phyloP scores from a whole-genome alignment of 306 rosid species.

The Oxytropis ochrocephala region DNA sequence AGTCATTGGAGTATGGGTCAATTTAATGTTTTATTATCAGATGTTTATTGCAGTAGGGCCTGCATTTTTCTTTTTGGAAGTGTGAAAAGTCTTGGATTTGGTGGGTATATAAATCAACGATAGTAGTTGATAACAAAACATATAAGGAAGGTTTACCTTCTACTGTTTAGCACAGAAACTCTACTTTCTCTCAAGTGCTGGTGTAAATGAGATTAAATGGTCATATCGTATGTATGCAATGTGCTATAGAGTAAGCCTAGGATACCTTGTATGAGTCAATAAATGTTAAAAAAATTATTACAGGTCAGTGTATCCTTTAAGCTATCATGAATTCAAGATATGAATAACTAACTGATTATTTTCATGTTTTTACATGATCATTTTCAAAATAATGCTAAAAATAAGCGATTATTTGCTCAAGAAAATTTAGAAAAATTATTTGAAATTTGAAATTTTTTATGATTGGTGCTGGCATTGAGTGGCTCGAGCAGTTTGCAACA shows the following conservation, averaged over 20 bases:
- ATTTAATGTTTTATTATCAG: slow-evolving; percentile 32
- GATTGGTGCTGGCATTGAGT: no score
- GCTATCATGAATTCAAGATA: neutral
- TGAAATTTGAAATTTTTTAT: no score
- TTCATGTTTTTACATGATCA: no score
- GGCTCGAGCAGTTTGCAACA: no score
- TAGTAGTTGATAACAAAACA: slow-evolving; percentile 3
- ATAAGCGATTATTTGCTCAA: no score
- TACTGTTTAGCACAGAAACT: slow-evolving; percentile 7
- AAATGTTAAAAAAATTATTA: slow-evolving; percentile 8
- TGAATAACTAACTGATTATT: no score
- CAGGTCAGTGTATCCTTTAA: neutral
- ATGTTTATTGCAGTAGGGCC: slow-evolving; percentile 16
- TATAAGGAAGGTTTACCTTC: slow-evolving; percentile 1
- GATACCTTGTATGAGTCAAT: slow-evolving; percentile 20
- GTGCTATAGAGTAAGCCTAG: slow-evolving; percentile 6
- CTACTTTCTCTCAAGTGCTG: slow-evolving; percentile 10
- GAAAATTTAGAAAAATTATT: no score
- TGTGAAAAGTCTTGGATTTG: slow-evolving; percentile 10
- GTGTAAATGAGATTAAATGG: slow-evolving; percentile 2
- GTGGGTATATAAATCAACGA: slow-evolving; percentile 20
- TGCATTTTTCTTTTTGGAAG: neutral
- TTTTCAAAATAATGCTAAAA: no score
- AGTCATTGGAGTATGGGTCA: slow-evolving; percentile 66
- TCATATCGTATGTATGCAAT: slow-evolving; percentile 6